A percentile compares a stretch with the other conserved stretches of the same genome.
Conservation (phyloP, 106 monocot species). For the Alisma plantagoaquatica region DNA sequence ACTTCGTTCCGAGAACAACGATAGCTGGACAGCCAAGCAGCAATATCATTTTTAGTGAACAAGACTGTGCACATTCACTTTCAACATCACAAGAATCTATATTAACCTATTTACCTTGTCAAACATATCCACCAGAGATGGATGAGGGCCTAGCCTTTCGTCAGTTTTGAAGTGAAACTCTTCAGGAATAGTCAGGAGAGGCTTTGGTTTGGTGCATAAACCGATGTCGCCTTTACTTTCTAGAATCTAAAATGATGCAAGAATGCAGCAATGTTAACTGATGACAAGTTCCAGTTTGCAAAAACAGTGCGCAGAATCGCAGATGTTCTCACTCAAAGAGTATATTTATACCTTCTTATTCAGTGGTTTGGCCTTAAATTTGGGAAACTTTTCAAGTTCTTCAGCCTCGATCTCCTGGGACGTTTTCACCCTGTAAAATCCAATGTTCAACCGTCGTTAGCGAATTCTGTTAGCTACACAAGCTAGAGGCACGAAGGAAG, state of each 20-base stretch:
- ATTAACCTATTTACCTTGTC: conserved; percentile 51
- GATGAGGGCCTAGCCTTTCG: conserved; percentile 59
- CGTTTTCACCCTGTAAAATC: conserved; percentile 48
- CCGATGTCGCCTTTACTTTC: conserved; percentile 65
- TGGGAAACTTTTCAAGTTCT: conserved; percentile 75
- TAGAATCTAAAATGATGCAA: conserved; percentile 52
- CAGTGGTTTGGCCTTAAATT: conserved; percentile 91
- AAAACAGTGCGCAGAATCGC: neutral
- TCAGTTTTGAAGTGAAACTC: conserved; percentile 96
- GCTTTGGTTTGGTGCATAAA: conserved; percentile 32
- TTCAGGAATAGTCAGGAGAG: conserved; percentile 60
- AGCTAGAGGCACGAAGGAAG: neutral
- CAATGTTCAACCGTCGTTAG: neutral
- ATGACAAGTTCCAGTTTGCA: neutral
- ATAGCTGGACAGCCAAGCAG: conserved; percentile 47
- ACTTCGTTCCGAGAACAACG: conserved; percentile 46
- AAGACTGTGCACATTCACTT: neutral
- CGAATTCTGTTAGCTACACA: neutral
- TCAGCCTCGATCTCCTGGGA: conserved; percentile 73
- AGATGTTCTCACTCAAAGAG: too few relatives aligned
- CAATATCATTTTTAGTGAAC: neutral
- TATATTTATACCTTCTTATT: conserved; percentile 56
- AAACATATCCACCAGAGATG: conserved; percentile 53
- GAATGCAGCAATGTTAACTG: neutral
- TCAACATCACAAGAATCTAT: neutral